Evolutionary conservation across 768 basidiomycete genomes (phyloP).

Genomic region (Candolleomyces aberdarensis): DNA sequence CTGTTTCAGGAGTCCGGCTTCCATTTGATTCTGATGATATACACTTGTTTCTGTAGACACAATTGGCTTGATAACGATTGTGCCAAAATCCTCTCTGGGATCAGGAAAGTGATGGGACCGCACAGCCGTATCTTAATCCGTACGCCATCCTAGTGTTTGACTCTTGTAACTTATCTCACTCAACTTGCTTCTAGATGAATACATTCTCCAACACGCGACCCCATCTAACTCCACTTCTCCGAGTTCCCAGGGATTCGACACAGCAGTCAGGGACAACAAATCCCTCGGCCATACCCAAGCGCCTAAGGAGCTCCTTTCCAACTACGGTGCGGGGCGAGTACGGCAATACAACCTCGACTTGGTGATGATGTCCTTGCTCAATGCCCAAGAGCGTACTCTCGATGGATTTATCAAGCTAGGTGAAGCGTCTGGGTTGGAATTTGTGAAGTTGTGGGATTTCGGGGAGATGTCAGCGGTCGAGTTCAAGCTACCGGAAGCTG

Average conservation of each 20-base stretch:
- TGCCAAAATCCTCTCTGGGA: conserved; percentile 31
- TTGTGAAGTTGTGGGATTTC: conserved; percentile 30
- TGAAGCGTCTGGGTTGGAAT: conserved; percentile 24
- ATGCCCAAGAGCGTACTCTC: conserved; percentile 41
- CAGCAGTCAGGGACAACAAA: not conserved
- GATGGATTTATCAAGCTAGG: conserved; percentile 36
- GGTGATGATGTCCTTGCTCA: conserved; percentile 41
- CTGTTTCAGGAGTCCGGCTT: not conserved
- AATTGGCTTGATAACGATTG: conserved; percentile 39
- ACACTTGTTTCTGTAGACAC: conserved; percentile 25
- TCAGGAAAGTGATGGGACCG: conserved; percentile 33
- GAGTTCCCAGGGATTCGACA: not conserved
- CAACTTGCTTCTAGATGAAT: conserved; percentile 27
- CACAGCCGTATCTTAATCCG: conserved; percentile 34
- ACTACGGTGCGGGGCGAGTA: conserved; percentile 41
- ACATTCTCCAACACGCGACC: conserved; percentile 29
- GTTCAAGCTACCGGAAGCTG: conserved; percentile 12
- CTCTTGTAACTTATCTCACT: not conserved
- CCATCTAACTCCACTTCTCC: conserved; percentile 6
- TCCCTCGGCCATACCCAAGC: conserved; percentile 19
- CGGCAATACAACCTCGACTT: conserved; percentile 42
- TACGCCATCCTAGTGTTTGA: conserved; percentile 15
- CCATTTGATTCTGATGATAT: not conserved
- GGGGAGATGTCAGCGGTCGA: conserved; percentile 28
- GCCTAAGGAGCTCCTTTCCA: conserved; percentile 45